phyloP scores from a whole-genome alignment of 148 eudicot genomes.

The Vaccinium vitisidaea region DNA sequence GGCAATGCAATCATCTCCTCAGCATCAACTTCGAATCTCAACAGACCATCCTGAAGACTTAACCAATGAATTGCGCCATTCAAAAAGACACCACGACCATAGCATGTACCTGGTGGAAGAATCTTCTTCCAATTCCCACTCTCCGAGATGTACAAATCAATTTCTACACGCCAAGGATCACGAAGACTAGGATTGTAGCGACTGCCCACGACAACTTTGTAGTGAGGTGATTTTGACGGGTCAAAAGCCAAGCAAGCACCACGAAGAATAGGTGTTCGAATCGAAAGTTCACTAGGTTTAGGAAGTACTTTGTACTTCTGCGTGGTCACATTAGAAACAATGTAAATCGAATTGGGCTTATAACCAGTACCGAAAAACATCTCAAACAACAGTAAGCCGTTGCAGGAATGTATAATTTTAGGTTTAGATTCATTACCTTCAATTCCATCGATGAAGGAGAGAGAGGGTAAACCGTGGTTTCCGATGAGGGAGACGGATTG shows the following conservation, averaged over 20 bases:
- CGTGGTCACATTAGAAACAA: not conserved
- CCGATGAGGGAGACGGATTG: no score
- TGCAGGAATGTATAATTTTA: not conserved
- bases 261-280: no score
- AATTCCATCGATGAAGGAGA: no score
- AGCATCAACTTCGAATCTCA: not conserved
- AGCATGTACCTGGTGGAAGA: not conserved
- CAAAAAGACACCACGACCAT: not conserved
- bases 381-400: not conserved
- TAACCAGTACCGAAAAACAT: no score
- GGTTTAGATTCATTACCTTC: no score
- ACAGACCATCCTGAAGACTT: not conserved
- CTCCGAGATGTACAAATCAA: not conserved
- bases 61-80: not conserved
- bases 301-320: not conserved
- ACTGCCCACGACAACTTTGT: not conserved
- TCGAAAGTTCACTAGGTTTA: not conserved
- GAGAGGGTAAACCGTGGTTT: no score
- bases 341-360: not conserved
- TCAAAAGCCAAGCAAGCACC: not conserved
- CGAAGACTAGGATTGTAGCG: no score
- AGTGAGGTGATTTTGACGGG: not conserved
- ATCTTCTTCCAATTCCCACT: not conserved
- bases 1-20: no score
- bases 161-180: not conserved